These are phyloP conservation scores for Mrakiaceae sp. DNA, from an alignment of 1,284 basidiomycete genomes.

Conservation along the genomic window DNA sequence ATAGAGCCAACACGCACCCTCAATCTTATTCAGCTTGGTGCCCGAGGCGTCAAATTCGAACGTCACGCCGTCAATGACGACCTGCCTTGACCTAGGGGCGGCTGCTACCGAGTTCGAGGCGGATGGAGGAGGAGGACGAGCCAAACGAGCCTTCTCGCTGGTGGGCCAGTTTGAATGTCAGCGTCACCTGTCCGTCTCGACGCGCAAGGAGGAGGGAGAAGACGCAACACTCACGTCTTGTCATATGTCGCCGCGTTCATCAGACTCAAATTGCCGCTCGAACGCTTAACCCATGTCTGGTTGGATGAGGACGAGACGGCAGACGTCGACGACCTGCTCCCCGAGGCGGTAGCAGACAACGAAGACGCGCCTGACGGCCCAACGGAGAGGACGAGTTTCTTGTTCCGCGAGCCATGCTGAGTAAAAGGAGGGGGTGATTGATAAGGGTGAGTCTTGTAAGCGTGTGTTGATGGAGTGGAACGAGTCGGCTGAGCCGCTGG, in stretches of 20 bases:
- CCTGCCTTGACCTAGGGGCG: slow-evolving; percentile 20
- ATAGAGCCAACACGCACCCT: slow-evolving; percentile 4
- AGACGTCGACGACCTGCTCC: slow-evolving; percentile 1
- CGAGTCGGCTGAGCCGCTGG: background rate
- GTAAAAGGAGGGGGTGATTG: background rate
- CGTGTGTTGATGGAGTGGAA: background rate
- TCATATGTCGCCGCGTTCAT: slow-evolving; percentile 30
- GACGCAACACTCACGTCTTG: slow-evolving; percentile 26
- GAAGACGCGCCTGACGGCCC: background rate
- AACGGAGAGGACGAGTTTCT: slow-evolving; percentile 18
- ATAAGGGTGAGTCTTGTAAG: background rate
- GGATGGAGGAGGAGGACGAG: slow-evolving; percentile 2
- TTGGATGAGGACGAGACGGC: slow-evolving; percentile 26
- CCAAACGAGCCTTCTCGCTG: slow-evolving; percentile 20
- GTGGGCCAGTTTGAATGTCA: background rate
- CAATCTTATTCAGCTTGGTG: slow-evolving; percentile 37
- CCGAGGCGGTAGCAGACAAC: background rate
- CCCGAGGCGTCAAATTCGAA: slow-evolving; percentile 42
- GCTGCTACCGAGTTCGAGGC: slow-evolving; percentile 14
- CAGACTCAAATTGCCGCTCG: slow-evolving; percentile 33
- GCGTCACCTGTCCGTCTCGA: slow-evolving; percentile 3
- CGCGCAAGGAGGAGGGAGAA: background rate
- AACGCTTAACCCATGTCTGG: slow-evolving; percentile 20
- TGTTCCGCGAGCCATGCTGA: slow-evolving; percentile 7
- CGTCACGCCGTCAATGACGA: slow-evolving; percentile 40